Percentiles rank a stretch among this genome's conserved stretches.
Evolutionary conservation across 2,329 filamentous ascomycete species (phyloP).

Genomic region (Talaromyces sp.): DNA sequence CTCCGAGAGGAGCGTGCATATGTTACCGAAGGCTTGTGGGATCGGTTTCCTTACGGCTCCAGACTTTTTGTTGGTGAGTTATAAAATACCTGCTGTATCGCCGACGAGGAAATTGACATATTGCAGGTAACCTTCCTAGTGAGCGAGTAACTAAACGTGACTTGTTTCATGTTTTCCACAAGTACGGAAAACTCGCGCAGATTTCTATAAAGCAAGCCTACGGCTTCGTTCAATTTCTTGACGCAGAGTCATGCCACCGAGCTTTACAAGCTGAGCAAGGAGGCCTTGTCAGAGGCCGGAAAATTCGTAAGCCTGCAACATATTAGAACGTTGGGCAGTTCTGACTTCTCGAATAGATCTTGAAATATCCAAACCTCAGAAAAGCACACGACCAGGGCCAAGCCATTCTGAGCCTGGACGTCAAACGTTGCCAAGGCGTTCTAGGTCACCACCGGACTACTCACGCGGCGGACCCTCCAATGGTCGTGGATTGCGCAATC

Average conservation of each 20-base stretch:
- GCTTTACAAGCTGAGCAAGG: slow-evolving; percentile 80
- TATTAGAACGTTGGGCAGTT: neutral
- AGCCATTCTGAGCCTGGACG: slow-evolving; percentile 39
- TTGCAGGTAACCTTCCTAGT: slow-evolving; percentile 79
- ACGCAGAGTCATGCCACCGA: slow-evolving; percentile 67
- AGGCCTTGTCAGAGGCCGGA: slow-evolving; percentile 77
- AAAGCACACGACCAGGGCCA: slow-evolving; percentile 63
- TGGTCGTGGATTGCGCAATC: slow-evolving; percentile 32
- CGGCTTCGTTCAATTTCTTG: slow-evolving; percentile 92
- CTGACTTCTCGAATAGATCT: slow-evolving; percentile 59
- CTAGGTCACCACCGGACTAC: slow-evolving; percentile 62
- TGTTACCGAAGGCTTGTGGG: slow-evolving; percentile 54
- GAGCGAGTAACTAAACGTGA: slow-evolving; percentile 93
- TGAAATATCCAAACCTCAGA: slow-evolving; percentile 85
- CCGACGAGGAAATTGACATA: neutral
- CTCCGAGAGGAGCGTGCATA: slow-evolving; percentile 52
- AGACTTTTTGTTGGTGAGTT: slow-evolving; percentile 51
- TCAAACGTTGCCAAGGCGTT: slow-evolving; percentile 51
- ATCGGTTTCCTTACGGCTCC: slow-evolving; percentile 51
- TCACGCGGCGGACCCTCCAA: slow-evolving; percentile 39
- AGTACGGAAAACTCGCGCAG: slow-evolving; percentile 82
- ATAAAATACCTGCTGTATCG: neutral
- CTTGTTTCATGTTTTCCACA: slow-evolving; percentile 86
- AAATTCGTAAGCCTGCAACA: slow-evolving; percentile 70
- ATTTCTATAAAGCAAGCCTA: slow-evolving; percentile 96